Evolutionary conservation across 192 early-diverging fungal species (phyloP), one percentile per base, ranked within the genome.

Genomic region (Kappamyces sp.): DNA sequence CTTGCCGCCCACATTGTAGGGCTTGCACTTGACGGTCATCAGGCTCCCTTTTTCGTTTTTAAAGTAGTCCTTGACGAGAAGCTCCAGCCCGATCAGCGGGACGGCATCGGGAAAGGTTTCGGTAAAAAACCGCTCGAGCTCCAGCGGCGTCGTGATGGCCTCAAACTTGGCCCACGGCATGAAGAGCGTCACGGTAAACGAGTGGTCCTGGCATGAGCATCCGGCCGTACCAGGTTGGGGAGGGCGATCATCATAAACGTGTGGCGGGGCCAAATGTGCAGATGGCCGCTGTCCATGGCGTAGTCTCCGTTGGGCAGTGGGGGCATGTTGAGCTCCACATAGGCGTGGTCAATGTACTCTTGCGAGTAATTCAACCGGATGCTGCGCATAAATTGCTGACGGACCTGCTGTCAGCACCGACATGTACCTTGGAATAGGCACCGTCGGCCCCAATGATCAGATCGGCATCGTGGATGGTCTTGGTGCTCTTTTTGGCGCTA

Each of bases 231-330:
- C 53, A 77, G 77, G 72, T 98, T 98, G 37, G 95, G 93, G 47
- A 98, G 79, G 0, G 95, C 95, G 69, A 98, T 98, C 71, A 98
- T 80, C 95, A 98, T 98, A 58, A 92, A 96, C 11, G 88, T 87
- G 55, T 93, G 85, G 5, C 89, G 78, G 5, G 95, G 95, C 95
- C 95, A 98, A 58, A 98, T 98, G 68, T 98, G 95, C 50, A 98
- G 76, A 54, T 96, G 93, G 64, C 91, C 79, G 1, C 90, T 84
- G 63, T 88, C 83, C 80, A 98, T 88, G 12, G 81, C 83, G 73
- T 86, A 96, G 9, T 85, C 78, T n/a, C 78, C 82, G 29, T 63
- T 70, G 4, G 71, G 59, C 41, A 45, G 66, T 3, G 95, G 79
- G 0, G 86, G 84, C 67, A 98, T 94, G 35, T 77, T 86, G 53